Percentiles rank a stretch among this genome's conserved stretches.
phyloP scores from a whole-genome alignment of 169 alveolate species.

The Babesia caballi region DNA sequence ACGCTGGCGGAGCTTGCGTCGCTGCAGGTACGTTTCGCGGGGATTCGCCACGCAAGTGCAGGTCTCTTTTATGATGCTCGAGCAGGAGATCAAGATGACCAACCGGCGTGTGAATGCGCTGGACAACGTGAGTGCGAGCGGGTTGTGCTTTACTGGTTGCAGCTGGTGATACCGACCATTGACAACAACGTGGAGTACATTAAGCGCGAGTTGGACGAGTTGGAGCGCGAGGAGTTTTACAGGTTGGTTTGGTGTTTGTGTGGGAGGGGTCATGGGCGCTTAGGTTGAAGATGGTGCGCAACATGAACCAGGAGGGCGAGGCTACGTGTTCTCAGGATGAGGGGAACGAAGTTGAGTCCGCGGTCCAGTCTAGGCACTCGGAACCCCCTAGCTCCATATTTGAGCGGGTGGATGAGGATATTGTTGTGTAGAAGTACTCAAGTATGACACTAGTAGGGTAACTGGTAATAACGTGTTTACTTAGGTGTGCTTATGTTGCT shows the following conservation, averaged over 20 bases:
- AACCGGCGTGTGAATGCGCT: conserved; percentile 95
- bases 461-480: too few relatives aligned
- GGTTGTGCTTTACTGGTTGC: neutral
- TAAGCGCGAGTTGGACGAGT: conserved; percentile 92
- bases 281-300: conserved; percentile 60
- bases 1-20: conserved; percentile 90
- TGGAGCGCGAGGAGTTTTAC: conserved; percentile 93
- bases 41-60: neutral
- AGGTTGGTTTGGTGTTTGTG: conserved; percentile 61
- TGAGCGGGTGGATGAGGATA: conserved; percentile 5
- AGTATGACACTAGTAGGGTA: too few relatives aligned
- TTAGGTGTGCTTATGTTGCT: too few relatives aligned
- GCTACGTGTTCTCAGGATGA: neutral
- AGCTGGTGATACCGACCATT: conserved; percentile 90
- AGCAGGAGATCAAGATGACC: conserved; percentile 93
- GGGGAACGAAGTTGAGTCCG: too few relatives aligned
- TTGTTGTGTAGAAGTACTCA: too few relatives aligned
- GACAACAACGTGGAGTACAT: conserved; percentile 88
- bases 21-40: conserved; percentile 78
- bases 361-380: neutral
- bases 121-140: conserved; percentile 76
- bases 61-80: conserved; percentile 91
- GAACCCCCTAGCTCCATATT: neutral
- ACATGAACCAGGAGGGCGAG: conserved; percentile 67
- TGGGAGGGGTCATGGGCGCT: too few relatives aligned